These are phyloP conservation scores for Candida sp. DNA, from an alignment of 1,139 yeast genomes.

Conservation along the genomic window DNA sequence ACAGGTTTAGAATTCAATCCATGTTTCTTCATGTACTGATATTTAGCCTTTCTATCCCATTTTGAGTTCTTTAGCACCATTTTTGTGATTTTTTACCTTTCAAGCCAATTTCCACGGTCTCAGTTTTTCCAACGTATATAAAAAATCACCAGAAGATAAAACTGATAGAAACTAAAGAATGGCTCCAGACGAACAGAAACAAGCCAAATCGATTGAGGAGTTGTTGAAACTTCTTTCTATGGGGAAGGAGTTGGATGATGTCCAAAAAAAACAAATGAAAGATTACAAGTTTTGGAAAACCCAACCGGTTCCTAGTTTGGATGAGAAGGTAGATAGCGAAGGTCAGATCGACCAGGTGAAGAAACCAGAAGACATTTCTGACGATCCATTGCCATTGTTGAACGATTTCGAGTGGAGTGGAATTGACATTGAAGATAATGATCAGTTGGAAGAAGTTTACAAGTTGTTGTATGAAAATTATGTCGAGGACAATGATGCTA, in stretches of 20 bases:
- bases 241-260: slow-evolving; percentile 53
- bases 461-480: slow-evolving; percentile 81
- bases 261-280: slow-evolving; percentile 66
- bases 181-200: slow-evolving; percentile 9
- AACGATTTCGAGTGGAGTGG: slow-evolving; percentile 88
- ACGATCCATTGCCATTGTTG: slow-evolving; percentile 66
- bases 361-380: slow-evolving; percentile 69
- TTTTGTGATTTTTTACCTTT: neutral
- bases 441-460: slow-evolving; percentile 71
- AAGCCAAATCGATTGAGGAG: slow-evolving; percentile 43
- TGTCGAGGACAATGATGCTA: slow-evolving; percentile 91
- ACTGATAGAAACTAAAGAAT: neutral
- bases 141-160: neutral
- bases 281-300: slow-evolving; percentile 98
- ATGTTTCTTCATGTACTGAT: slow-evolving; percentile 38
- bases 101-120: neutral
- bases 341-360: slow-evolving; percentile 79
- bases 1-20: slow-evolving; percentile 19
- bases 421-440: slow-evolving; percentile 58
- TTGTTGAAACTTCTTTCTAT: slow-evolving; percentile 46
- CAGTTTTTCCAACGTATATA: neutral
- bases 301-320: slow-evolving; percentile 86
- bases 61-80: slow-evolving; percentile 46
- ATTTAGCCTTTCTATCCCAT: slow-evolving; percentile 45
- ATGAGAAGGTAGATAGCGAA: slow-evolving; percentile 61